Evolutionary conservation across 2,329 filamentous ascomycete species (phyloP).

Genomic region (Pestalotiopsis sp.): DNA sequence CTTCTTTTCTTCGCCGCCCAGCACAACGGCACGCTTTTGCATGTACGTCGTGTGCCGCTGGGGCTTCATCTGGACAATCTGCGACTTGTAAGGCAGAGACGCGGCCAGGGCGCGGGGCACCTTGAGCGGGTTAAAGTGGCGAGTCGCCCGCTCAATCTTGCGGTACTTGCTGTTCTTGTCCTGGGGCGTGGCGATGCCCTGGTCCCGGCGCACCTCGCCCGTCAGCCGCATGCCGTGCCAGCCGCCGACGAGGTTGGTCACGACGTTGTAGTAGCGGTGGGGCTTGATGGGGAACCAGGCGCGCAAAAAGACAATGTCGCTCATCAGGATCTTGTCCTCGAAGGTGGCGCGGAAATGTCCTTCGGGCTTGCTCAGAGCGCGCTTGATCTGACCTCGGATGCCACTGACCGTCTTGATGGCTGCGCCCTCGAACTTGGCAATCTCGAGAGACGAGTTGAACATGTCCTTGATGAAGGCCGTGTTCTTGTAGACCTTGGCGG

Average conservation of each 20-base stretch:
- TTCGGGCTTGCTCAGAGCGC: slow-evolving; percentile 88
- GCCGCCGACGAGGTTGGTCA: slow-evolving; percentile 83
- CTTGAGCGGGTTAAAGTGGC: slow-evolving; percentile 78
- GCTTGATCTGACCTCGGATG: slow-evolving; percentile 95
- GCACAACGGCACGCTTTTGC: slow-evolving; percentile 92
- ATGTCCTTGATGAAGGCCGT: slow-evolving; percentile 83
- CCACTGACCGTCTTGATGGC: slow-evolving; percentile 96
- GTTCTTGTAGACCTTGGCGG: slow-evolving; percentile 97
- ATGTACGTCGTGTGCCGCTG: slow-evolving; percentile 85
- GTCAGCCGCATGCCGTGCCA: slow-evolving; percentile 96
- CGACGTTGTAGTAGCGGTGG: slow-evolving; percentile 94
- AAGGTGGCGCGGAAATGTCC: slow-evolving; percentile 97
- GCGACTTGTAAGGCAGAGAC: slow-evolving; percentile 88
- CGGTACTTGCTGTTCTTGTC: slow-evolving; percentile 87
- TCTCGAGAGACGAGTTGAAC: slow-evolving; percentile 91
- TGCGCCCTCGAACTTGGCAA: slow-evolving; percentile 95
- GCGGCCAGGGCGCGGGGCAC: slow-evolving; percentile 82
- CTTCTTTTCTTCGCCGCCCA: slow-evolving; percentile 84
- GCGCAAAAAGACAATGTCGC: slow-evolving; percentile 92
- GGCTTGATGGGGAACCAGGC: slow-evolving; percentile 98
- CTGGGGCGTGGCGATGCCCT: slow-evolving; percentile 76
- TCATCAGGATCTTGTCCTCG: slow-evolving; percentile 97
- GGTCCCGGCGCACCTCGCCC: slow-evolving; percentile 81
- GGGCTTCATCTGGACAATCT: slow-evolving; percentile 80
- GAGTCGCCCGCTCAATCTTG: slow-evolving; percentile 63